These are phyloP conservation scores for Xanthoparmelia taractica DNA, from an alignment of 495 filamentous ascomycete species.

Conservation along the genomic window DNA sequence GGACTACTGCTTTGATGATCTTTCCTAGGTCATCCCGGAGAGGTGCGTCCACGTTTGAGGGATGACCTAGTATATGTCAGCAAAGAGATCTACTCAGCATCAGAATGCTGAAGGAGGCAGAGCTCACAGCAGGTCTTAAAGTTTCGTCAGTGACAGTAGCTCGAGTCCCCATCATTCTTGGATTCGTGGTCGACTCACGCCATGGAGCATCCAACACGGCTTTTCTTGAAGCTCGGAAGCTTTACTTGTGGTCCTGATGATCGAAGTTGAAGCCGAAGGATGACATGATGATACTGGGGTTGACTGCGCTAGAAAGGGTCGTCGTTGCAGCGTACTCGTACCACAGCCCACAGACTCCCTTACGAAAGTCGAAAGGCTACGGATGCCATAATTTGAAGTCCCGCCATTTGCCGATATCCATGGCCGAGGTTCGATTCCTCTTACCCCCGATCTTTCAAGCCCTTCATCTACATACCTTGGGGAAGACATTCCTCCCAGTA, in stretches of 20 bases:
- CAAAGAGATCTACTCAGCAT: neutral
- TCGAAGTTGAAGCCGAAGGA: neutral
- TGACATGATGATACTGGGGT: neutral
- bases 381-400: no score
- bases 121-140: neutral
- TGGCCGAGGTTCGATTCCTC: no score
- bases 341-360: neutral
- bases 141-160: neutral
- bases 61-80: neutral
- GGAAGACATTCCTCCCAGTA: neutral
- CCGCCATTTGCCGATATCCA: neutral
- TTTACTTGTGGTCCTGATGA: neutral
- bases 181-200: neutral
- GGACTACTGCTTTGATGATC: neutral
- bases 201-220: neutral
- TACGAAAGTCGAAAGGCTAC: neutral
- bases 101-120: neutral
- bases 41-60: neutral
- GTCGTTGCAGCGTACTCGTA: neutral
- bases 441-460: no score
- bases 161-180: no score
- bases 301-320: neutral
- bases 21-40: neutral
- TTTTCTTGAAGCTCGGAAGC: neutral
- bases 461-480: neutral